Evolutionary conservation across 2,329 filamentous ascomycete species (phyloP).

Genomic region (Ilyonectria robusta): DNA sequence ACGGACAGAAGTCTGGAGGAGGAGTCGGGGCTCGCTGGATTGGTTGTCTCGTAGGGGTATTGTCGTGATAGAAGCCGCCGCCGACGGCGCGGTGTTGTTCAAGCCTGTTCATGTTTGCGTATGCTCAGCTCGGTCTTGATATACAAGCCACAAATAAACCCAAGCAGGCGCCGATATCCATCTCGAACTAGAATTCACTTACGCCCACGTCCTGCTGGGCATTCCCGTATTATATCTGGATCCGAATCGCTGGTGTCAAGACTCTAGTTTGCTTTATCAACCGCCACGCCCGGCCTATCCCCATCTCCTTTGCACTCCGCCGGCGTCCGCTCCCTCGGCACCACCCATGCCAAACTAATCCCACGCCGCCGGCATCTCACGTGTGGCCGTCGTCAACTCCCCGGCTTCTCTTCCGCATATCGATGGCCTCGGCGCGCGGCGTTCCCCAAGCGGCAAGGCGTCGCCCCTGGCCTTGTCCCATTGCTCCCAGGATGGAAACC

Average conservation of each 20-base stretch:
- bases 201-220: background rate
- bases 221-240: conserved; percentile 11
- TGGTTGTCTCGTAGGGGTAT: conserved; percentile 28
- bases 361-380: conserved; percentile 41
- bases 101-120: conserved; percentile 5
- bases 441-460: conserved; percentile 40
- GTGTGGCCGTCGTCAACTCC: conserved; percentile 17
- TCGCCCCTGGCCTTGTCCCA: conserved; percentile 14
- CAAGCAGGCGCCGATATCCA: background rate
- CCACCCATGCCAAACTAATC: background rate
- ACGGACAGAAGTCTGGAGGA: conserved; percentile 45
- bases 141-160: background rate
- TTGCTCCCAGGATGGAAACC: conserved; percentile 37
- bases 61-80: conserved; percentile 10
- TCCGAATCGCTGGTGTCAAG: background rate
- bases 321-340: conserved; percentile 4
- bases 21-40: conserved; percentile 41
- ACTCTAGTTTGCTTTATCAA: conserved; percentile 5
- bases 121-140: background rate
- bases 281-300: conserved; percentile 9
- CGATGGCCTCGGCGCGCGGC: conserved; percentile 38
- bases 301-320: background rate
- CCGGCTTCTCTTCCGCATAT: background rate
- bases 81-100: background rate
- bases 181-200: background rate